These are phyloP conservation scores for Blastocystis sp. DNA, from an alignment of 352 stramenopile species.

Conservation along the genomic window DNA sequence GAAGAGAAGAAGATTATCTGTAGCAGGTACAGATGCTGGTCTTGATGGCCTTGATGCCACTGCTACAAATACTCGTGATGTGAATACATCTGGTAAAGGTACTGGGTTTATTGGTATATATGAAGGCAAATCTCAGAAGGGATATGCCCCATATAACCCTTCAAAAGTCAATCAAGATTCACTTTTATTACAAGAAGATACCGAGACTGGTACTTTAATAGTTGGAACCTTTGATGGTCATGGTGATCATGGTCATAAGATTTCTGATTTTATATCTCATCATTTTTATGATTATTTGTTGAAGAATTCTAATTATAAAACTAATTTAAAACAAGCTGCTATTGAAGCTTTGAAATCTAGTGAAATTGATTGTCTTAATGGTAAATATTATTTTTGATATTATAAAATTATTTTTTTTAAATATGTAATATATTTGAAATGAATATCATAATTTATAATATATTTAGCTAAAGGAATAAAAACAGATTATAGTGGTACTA, in stretches of 20 bases:
- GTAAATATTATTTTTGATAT: no score
- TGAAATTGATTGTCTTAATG: no score
- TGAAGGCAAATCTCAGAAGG: constrained; percentile 37
- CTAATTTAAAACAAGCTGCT: no score
- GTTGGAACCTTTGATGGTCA: constrained; percentile 37
- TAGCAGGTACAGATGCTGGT: constrained; percentile 4
- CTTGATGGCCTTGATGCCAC: constrained; percentile 22
- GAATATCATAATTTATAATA: no score
- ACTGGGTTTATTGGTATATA: background rate
- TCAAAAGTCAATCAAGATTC: constrained; percentile 37
- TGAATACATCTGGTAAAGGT: no score
- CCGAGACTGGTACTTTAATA: constrained; percentile 10
- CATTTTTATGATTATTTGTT: background rate
- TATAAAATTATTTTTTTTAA: no score
- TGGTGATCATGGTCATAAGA: constrained; percentile 32
- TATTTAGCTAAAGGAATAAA: no score
- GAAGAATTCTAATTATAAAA: no score
- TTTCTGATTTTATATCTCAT: background rate
- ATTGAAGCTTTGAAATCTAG: no score
- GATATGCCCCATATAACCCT: constrained; percentile 35
- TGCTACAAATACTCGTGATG: no score
- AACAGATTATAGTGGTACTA: constrained; percentile 52
- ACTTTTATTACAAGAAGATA: constrained; percentile 31
- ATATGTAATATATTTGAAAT: no score
- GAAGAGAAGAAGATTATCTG: constrained; percentile 23